phyloP scores from a whole-genome alignment of 2,329 filamentous ascomycete genomes.

The Trichoderma pleuroti region DNA sequence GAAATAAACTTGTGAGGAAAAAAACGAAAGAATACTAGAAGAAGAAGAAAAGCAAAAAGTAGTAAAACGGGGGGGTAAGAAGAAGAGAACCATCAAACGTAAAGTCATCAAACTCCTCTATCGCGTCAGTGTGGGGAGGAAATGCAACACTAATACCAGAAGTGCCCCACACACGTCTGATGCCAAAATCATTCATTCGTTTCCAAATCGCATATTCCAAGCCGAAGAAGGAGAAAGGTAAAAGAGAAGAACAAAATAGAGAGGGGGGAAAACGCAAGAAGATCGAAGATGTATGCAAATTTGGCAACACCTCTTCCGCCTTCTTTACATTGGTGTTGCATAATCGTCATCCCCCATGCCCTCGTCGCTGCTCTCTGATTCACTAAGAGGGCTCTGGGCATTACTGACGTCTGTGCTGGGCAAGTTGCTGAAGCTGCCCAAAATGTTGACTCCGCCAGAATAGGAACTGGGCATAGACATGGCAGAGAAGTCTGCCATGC shows the following conservation, averaged over 20 bases:
- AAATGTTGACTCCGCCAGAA: conserved; percentile 33
- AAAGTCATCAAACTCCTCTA: conserved; percentile 28
- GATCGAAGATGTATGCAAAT: not conserved
- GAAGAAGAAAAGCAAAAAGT: not conserved
- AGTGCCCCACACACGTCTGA: not conserved
- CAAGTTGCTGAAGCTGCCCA: conserved; percentile 43
- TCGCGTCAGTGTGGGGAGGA: conserved; percentile 24
- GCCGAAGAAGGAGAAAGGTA: not conserved
- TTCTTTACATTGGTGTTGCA: conserved; percentile 24
- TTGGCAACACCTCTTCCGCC: not conserved
- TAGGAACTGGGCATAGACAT: conserved; percentile 32
- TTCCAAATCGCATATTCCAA: not conserved
- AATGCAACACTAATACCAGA: conserved; percentile 26
- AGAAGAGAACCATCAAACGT: conserved; percentile 24
- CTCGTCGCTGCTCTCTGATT: conserved; percentile 53
- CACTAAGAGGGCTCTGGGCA: conserved; percentile 49
- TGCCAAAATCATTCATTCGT: conserved; percentile 12
- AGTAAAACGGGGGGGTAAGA: not conserved
- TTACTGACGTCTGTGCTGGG: conserved; percentile 48
- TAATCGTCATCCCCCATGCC: conserved; percentile 48
- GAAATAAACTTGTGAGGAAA: conserved; percentile 1
- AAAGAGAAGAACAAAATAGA: not conserved
- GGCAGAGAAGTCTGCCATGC: conserved; percentile 45
- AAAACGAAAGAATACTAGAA: not conserved
- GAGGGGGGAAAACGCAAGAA: no score